Base-by-base conservation (phyloP, 306 rosid genomes). In the Cicer yamashitae region DNA sequence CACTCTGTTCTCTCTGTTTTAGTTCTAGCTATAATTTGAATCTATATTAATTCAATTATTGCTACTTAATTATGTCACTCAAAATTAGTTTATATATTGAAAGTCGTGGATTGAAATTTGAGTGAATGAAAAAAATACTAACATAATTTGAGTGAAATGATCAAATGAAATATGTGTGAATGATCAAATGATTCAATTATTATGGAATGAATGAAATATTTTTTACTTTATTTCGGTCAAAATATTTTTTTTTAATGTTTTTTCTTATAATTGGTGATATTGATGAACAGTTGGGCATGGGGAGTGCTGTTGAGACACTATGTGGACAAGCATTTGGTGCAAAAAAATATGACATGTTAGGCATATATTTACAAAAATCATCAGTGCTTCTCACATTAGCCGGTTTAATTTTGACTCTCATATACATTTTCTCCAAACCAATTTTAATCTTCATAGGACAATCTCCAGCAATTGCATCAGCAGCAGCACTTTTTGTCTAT, bases 311-410 rank as follows among this genome's bases (percentile, higher is more conserved):
- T 8, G 98, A 92, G 76, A 92, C 96, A 0, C 75, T 92, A 14
- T 90, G 98, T 46, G 98, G 98, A 10, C 98, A 90, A 86, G 96
- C 98, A 10, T 88, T 37, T 18, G 98, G 98, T 1, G 98, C 92
- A 1, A 64, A 37, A 3, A 90, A 88, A 64, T 86, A 71, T 17
- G 90, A 86, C 1, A 87, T 90, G 96, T 44, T 90, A n/a, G 98
- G 98, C 6, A n/a, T 87, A 6, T 92, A 92, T 62, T 43, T 92
- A 38, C 98, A 92, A 73, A 84, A 92, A 86, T 92, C 98, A 47
- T 58, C 88, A 1, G 40, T 92, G 3, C 87, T 92, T 34, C 82
- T 92, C 2, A 44, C 91, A 0, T 1, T 86, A 5, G 70, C 84
- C 0, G 90, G 89, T 1, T 0, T 82, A 11, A 10, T 83, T 2